A percentile compares a stretch with the other conserved stretches of the same genome.
Evolutionary conservation across 805 yeast genomes (phyloP).

Genomic region (Candida palmyrensis): DNA sequence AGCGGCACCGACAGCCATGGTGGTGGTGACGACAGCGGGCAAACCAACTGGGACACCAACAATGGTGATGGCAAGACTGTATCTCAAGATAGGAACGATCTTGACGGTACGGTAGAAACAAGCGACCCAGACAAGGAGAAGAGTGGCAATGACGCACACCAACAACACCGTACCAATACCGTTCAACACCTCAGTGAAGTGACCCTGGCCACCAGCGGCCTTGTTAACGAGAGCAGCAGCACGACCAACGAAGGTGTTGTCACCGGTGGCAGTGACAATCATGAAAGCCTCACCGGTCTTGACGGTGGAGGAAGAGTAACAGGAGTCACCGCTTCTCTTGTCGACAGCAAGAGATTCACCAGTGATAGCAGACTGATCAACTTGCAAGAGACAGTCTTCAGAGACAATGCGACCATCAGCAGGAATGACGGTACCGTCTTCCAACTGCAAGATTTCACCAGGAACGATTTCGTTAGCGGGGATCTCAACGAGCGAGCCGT

Average conservation of each 20-base stretch:
- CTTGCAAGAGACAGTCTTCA: constrained; percentile 81
- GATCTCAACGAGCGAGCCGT: constrained; percentile 71
- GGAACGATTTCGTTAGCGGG: constrained; percentile 86
- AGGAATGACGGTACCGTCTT: constrained; percentile 90
- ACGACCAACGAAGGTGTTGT: constrained; percentile 92
- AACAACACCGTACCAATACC: constrained; percentile 93
- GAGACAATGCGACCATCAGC: constrained; percentile 89
- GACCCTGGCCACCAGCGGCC: constrained; percentile 91
- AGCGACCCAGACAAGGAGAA: constrained; percentile 87
- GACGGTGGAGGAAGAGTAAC: constrained; percentile 90
- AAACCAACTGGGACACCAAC: constrained; percentile 98
- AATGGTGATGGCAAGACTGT: constrained; percentile 92
- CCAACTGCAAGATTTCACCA: constrained; percentile 89
- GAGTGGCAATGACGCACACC: constrained; percentile 82
- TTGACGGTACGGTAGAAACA: constrained; percentile 88
- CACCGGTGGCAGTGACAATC: constrained; percentile 95
- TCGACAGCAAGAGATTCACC: constrained; percentile 97
- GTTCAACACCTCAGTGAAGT: constrained; percentile 94
- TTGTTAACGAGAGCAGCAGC: constrained; percentile 95
- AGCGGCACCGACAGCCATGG: constrained; percentile 99
- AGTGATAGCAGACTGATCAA: constrained; percentile 95
- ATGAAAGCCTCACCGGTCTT: constrained; percentile 94
- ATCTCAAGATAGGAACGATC: constrained; percentile 84
- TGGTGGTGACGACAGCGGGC: constrained; percentile 97
- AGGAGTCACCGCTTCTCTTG: constrained; percentile 81